Percentiles rank a stretch among this genome's conserved stretches.
phyloP scores from a whole-genome alignment of 163 green algal genomes.

The Coccomyxa subellipsoidea region DNA sequence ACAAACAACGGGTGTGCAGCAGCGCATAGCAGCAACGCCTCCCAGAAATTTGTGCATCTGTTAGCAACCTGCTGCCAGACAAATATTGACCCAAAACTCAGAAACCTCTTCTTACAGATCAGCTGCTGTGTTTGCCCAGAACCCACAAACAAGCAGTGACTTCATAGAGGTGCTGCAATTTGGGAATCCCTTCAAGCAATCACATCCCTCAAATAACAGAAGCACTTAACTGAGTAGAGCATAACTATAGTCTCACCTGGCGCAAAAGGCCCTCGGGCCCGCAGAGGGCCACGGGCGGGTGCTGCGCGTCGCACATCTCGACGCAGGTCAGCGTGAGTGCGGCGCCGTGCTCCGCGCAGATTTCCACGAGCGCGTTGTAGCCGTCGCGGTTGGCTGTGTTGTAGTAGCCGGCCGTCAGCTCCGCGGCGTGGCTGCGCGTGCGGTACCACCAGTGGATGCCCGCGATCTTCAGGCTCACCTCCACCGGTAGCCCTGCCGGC shows the following conservation, averaged over 20 bases:
- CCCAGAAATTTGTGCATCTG: too few relatives aligned
- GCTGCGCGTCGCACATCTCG: slow-evolving; percentile 78
- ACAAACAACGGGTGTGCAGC: too few relatives aligned
- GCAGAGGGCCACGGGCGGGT: slow-evolving; percentile 69
- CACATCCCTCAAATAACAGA: too few relatives aligned
- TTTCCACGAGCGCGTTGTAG: slow-evolving; percentile 56
- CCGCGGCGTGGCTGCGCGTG: slow-evolving; percentile 84
- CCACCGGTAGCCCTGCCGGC: slow-evolving; percentile 19
- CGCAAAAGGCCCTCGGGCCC: slow-evolving; percentile 69
- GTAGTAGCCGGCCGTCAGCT: slow-evolving; percentile 93
- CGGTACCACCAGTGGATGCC: slow-evolving; percentile 94
- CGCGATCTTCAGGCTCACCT: slow-evolving; percentile 31
- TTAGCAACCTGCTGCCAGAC: too few relatives aligned
- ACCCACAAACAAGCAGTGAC: too few relatives aligned
- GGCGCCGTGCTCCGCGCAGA: slow-evolving; percentile 56
- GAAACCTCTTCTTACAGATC: too few relatives aligned
- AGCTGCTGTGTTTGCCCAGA: too few relatives aligned
- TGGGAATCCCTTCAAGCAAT: too few relatives aligned
- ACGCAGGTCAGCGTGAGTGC: slow-evolving; percentile 76
- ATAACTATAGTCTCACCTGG: slow-evolving; percentile 38
- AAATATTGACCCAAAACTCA: too few relatives aligned
- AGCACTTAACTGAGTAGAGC: too few relatives aligned
- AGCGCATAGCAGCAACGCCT: too few relatives aligned
- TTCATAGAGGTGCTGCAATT: too few relatives aligned
- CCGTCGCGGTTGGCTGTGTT: slow-evolving; percentile 57